Percentiles rank a stretch among this genome's conserved stretches.
Evolutionary conservation across 306 rosid species (phyloP).

Genomic region (Vigna unguiculata): DNA sequence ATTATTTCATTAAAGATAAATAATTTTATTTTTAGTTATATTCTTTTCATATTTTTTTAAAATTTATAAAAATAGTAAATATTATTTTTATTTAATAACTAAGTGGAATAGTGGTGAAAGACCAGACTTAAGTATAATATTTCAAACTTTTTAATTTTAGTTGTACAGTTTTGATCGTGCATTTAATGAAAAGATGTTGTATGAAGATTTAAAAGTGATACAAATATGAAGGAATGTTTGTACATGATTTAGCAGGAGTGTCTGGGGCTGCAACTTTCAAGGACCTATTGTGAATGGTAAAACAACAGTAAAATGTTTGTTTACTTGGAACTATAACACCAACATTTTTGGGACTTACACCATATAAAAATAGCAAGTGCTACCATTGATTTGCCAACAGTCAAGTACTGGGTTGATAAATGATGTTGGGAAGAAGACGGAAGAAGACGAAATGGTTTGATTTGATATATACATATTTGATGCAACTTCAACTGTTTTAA

Average conservation of each 20-base stretch:
- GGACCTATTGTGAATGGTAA: slow-evolving; percentile 43
- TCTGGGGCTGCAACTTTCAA: slow-evolving; percentile 45
- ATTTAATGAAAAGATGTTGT: background rate
- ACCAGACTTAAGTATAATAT: no score
- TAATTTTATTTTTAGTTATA: no score
- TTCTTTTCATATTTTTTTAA: no score
- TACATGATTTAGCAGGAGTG: slow-evolving; percentile 35
- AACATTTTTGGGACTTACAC: slow-evolving; percentile 42
- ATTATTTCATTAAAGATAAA: no score
- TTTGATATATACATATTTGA: no score
- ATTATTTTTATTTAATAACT: no score
- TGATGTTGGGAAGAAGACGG: no score
- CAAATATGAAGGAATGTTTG: background rate
- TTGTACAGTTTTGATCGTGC: background rate
- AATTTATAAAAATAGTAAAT: no score
- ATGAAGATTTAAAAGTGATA: background rate
- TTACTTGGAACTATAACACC: slow-evolving; percentile 37
- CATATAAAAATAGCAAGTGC: background rate
- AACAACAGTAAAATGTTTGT: slow-evolving; percentile 52
- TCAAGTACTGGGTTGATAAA: background rate
- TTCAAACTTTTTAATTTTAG: no score
- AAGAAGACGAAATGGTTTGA: no score
- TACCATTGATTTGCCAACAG: background rate
- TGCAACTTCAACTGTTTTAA: background rate
- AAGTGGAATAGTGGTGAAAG: no score